Evolutionary conservation across 2,329 filamentous ascomycete genomes (phyloP), one percentile per base, ranked within the genome.

Genomic region (Talaromyces rugulosus): DNA sequence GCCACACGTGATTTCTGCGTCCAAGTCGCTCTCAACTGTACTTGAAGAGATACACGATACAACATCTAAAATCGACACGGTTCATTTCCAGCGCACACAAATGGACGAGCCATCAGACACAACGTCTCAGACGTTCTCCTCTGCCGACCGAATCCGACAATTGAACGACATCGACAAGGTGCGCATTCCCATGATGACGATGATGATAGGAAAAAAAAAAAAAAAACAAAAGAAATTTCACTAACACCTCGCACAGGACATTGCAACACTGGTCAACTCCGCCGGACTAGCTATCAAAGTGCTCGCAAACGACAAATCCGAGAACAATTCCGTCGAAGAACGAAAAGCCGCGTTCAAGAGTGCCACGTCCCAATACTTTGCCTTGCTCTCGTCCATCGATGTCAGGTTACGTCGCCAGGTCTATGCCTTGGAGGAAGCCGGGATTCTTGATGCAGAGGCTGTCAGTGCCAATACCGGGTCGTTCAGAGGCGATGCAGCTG

Each of bases 381-480:
- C 82, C 0, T 87, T 87, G 1, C 81, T 97, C 3, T 90, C 92
- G 65, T 84, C 83, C 6, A 85, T 95, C 57, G 88, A 91, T 70
- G 89, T 92, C 11, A 82, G 86, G 53, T 84, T 96, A 59, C 89
- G 89, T 64, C 83, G 89, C 44, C 88, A 92, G 71, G 88, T 93
- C 54, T 87, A 89, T 72, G 91, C 89, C 0, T 80, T 96, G 3
- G 91, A 96, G 74, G 91, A 96, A 75, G 90, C 89, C 0, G 85
- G 86, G 47, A 90, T 96, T 65, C 85, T 96, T 68, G 71, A 80
- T 0, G 72, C 81, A 4, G 77, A 82, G 28, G 71, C 74, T 28
- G 14, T 40, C 11, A 67, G 67, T 52, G 69, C 63, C 36, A 70
- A 63, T 63, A 73, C 66, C 58, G 72, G 70, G 0, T 63, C 62